Base-by-base conservation (phyloP, 805 yeast species). In the Saccharomycopsis fermentans region DNA sequence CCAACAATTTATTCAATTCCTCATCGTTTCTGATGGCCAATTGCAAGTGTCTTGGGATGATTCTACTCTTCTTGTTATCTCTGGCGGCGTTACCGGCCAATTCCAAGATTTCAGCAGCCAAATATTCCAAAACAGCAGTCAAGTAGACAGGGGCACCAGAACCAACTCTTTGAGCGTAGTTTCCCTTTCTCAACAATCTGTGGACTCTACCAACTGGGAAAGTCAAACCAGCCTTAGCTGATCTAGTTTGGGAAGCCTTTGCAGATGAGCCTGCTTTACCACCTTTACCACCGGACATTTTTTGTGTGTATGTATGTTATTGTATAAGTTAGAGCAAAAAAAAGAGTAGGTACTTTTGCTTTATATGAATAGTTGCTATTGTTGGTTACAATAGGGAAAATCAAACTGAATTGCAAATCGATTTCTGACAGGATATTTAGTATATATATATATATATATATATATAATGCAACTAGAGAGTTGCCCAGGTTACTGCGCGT, bases 201-300 rank as follows among this genome's bases (percentile, higher is more conserved):
- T 92, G 97, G 68, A 92, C 94, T 85, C 98, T 91, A 77, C 98
- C 98, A 67, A 92, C 98, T 80, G 98, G 98, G 95, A 92, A 92
- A 70, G 96, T 89, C 73, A 92, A 84, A 77, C 97, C 98, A 73
- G 98, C 97, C 82, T 90, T 92, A 65, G 97, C 86, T 68, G 98
- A 92, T 85, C 98, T 90, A 59, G 97, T 87, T 81, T 92, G 94
- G 73, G 97, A 86, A 71, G 96, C 90, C 80, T 92, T 92, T 6
- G 47, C 50, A 69, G 95, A 77, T 67, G 96, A 81, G 72, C 96
- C 95, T 73, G 97, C 96, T 80, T 91, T 91, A 73, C 94, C 94
- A 82, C 86, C 80, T 76, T 77, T 77, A 71, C 80, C 80, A 70
- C 79, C 79, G 70, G 92, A 86, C 94, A 87, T 87, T 76, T 55